phyloP scores from a whole-genome alignment of 2,329 filamentous ascomycete species.

The Nothomitra cinnamomea region DNA sequence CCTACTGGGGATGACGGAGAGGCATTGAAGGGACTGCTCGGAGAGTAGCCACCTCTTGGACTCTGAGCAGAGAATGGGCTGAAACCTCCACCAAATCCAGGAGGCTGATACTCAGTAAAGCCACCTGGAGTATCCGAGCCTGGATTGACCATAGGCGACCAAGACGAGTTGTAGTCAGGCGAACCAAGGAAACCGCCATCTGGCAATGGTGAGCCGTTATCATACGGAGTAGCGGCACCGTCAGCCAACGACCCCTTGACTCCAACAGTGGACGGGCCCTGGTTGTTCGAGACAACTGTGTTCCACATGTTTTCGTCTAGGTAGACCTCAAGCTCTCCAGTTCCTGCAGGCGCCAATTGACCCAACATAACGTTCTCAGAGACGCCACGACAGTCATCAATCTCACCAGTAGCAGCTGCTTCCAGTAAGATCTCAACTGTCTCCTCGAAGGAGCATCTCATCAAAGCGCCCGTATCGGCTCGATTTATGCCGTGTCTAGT shows the following conservation, averaged over 20 bases:
- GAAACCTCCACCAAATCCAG: constrained; percentile 44
- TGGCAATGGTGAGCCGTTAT: constrained; percentile 47
- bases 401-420: constrained; percentile 81
- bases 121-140: constrained; percentile 41
- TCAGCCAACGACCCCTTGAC: constrained; percentile 55
- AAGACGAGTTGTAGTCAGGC: constrained; percentile 40
- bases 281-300: constrained; percentile 86
- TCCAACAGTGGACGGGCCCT: constrained; percentile 61
- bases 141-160: constrained; percentile 59
- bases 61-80: constrained; percentile 55
- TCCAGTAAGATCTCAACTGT: constrained; percentile 97
- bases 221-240: constrained; percentile 87
- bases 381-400: constrained; percentile 94
- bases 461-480: constrained; percentile 90
- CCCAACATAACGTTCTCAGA: constrained; percentile 98
- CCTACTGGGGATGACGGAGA: constrained; percentile 48
- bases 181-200: constrained; percentile 46
- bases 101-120: constrained; percentile 49
- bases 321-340: constrained; percentile 85
- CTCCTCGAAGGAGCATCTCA: constrained; percentile 99
- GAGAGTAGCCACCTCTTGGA: constrained; percentile 39
- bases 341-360: constrained; percentile 92
- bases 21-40: constrained; percentile 60
- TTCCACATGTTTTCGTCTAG: constrained; percentile 92
- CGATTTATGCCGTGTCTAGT: constrained; percentile 98